A percentile compares a stretch with the other conserved stretches of the same genome.
These are phyloP conservation scores for Nicotiana sylvestris DNA, from an alignment of 257 asterid species.

Conservation along the genomic window DNA sequence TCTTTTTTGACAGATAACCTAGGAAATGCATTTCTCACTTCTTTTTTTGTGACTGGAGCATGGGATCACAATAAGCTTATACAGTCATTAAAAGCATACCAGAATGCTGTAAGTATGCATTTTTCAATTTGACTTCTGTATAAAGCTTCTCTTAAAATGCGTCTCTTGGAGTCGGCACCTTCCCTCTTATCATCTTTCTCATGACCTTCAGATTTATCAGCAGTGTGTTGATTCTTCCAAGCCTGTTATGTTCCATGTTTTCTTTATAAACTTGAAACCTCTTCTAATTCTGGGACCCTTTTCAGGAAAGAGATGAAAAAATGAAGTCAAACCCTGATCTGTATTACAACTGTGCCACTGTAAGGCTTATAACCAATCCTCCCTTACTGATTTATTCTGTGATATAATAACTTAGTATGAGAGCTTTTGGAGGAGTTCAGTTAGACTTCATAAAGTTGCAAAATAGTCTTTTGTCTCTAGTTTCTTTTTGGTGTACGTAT, in stretches of 20 bases:
- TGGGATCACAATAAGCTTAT: conserved; percentile 77
- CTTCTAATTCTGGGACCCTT: conserved; percentile 15
- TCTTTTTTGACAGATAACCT: conserved; percentile 59
- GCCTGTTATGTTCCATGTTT: conserved; percentile 4
- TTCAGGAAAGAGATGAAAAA: conserved; percentile 85
- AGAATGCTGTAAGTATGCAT: conserved; percentile 76
- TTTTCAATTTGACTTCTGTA: background rate
- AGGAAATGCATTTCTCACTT: conserved; percentile 85
- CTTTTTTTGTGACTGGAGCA: conserved; percentile 80
- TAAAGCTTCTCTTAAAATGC: background rate
- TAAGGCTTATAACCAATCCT: conserved; percentile 29
- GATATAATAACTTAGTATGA: background rate
- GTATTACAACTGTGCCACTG: conserved; percentile 83
- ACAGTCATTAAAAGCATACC: conserved; percentile 87
- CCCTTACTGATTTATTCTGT: background rate
- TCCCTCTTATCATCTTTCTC: background rate
- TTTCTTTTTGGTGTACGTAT: too few species aligned
- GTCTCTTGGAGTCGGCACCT: background rate
- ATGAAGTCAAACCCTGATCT: conserved; percentile 87
- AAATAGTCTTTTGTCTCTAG: too few species aligned
- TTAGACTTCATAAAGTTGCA: too few species aligned
- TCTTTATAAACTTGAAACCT: background rate
- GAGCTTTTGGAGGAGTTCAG: background rate
- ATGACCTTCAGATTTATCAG: conserved; percentile 1
- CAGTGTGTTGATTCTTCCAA: conserved; percentile 10